These are phyloP conservation scores for Aspergillus felis DNA, from an alignment of 2,329 filamentous ascomycete species.

Conservation along the genomic window DNA sequence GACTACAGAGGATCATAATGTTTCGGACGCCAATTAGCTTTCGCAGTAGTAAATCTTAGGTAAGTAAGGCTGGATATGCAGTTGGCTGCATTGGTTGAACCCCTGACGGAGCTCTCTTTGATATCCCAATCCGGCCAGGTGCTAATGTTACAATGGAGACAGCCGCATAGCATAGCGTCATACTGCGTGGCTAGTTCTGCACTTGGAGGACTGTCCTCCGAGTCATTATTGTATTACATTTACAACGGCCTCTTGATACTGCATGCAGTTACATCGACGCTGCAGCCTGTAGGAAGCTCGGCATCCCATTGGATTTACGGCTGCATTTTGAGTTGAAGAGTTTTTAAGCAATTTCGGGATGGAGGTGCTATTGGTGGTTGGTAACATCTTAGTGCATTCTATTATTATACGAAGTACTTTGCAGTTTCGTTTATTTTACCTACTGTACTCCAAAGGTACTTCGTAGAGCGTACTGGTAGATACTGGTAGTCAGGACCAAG, in stretches of 20 bases:
- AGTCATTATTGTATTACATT: neutral
- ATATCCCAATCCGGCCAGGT: neutral
- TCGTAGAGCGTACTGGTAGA: too few relatives aligned
- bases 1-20: too few relatives aligned
- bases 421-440: neutral
- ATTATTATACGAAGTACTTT: neutral
- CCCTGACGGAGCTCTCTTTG: neutral
- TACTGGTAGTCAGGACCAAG: neutral
- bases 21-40: too few relatives aligned
- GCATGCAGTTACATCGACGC: neutral
- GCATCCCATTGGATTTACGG: neutral
- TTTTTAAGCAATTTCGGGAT: neutral
- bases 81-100: too few relatives aligned
- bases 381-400: neutral
- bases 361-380: neutral
- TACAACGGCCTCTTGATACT: neutral
- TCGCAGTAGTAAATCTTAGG: too few relatives aligned
- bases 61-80: neutral
- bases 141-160: neutral
- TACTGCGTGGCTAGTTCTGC: conserved; percentile 2
- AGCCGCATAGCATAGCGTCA: conserved; percentile 3
- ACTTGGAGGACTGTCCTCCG: conserved; percentile 24
- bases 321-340: neutral
- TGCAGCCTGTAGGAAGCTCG: neutral
- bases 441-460: too few relatives aligned